A percentile compares a stretch with the other conserved stretches of the same genome.
Conservation (phyloP, 2,329 filamentous ascomycete species). For the Periconia sp. region DNA sequence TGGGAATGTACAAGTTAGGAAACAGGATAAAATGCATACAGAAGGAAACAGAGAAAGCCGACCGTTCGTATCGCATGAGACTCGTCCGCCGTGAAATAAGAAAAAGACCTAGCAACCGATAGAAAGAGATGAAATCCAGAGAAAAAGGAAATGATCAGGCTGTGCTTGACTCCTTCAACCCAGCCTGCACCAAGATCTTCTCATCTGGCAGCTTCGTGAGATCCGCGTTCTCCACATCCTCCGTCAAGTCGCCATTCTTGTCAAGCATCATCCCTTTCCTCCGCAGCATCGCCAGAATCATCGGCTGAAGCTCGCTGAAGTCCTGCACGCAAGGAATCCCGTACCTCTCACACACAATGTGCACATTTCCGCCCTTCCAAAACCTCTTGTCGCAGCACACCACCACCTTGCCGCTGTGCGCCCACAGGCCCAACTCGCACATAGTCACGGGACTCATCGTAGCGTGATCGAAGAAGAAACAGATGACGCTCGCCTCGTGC, state of each 20-base stretch:
- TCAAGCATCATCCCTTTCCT: constrained; percentile 29
- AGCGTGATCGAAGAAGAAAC: constrained; percentile 58
- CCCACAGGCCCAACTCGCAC: constrained; percentile 62
- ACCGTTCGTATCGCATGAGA: no score
- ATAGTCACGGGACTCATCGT: constrained; percentile 61
- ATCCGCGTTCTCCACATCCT: neutral
- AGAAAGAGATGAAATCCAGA: neutral
- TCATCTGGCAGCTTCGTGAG: neutral
- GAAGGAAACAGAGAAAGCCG: no score
- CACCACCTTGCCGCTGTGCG: constrained; percentile 49
- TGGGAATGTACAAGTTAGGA: no score
- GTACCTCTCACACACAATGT: constrained; percentile 57
- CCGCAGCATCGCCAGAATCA: constrained; percentile 37
- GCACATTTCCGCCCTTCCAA: constrained; percentile 63
- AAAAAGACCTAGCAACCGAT: neutral
- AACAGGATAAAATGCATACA: no score
- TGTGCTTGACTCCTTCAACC: neutral
- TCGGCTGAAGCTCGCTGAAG: constrained; percentile 45
- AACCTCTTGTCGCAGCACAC: constrained; percentile 58
- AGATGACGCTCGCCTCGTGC: constrained; percentile 55
- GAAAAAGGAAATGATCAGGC: neutral
- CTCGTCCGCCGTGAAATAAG: neutral
- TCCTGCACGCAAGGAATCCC: constrained; percentile 49
- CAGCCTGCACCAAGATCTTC: neutral
- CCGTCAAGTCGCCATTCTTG: constrained; percentile 13